A percentile compares a stretch with the other conserved stretches of the same genome.
phyloP scores from a whole-genome alignment of 2,329 filamentous ascomycete genomes.

The Dryadomyces quercivorus region DNA sequence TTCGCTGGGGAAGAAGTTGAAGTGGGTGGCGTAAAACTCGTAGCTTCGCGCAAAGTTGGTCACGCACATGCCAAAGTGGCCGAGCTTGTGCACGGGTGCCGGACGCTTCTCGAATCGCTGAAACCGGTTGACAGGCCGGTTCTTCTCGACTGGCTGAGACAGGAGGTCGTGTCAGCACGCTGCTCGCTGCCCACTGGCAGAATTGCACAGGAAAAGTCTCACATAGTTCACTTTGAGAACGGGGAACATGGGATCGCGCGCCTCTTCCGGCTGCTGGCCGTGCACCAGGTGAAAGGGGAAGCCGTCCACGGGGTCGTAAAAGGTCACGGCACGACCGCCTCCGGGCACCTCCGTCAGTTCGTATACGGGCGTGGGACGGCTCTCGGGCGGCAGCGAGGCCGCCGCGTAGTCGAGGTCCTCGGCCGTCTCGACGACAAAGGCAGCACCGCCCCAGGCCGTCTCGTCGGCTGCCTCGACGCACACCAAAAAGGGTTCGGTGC shows the following conservation, averaged over 20 bases:
- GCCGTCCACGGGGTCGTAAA: slow-evolving; percentile 40
- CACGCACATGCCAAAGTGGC: slow-evolving; percentile 41
- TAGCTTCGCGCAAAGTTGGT: slow-evolving; percentile 35
- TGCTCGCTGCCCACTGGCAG: not conserved
- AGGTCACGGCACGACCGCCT: slow-evolving; percentile 39
- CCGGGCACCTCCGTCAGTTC: slow-evolving; percentile 39
- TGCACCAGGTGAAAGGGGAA: slow-evolving; percentile 46
- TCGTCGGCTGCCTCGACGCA: slow-evolving; percentile 35
- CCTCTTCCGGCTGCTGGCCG: slow-evolving; percentile 32
- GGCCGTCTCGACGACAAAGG: slow-evolving; percentile 43
- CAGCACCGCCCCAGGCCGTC: slow-evolving; percentile 42
- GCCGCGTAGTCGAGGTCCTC: slow-evolving; percentile 41
- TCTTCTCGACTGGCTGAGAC: slow-evolving; percentile 34
- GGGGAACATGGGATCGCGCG: slow-evolving; percentile 27
- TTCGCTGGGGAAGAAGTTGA: slow-evolving; percentile 41
- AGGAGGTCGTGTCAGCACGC: not conserved
- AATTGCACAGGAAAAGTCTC: not conserved
- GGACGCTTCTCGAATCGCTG: slow-evolving; percentile 36
- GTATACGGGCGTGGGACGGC: slow-evolving; percentile 32
- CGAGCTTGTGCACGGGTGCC: slow-evolving; percentile 34
- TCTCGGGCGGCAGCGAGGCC: slow-evolving; percentile 33
- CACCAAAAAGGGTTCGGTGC: slow-evolving; percentile 46
- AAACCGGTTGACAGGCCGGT: slow-evolving; percentile 33
- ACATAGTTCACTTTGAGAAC: slow-evolving; percentile 32
- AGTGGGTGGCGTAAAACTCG: slow-evolving; percentile 36